A percentile compares a stretch with the other conserved stretches of the same genome.
Evolutionary conservation across 768 basidiomycete species (phyloP).

Genomic region (Trametes cinnabarina): DNA sequence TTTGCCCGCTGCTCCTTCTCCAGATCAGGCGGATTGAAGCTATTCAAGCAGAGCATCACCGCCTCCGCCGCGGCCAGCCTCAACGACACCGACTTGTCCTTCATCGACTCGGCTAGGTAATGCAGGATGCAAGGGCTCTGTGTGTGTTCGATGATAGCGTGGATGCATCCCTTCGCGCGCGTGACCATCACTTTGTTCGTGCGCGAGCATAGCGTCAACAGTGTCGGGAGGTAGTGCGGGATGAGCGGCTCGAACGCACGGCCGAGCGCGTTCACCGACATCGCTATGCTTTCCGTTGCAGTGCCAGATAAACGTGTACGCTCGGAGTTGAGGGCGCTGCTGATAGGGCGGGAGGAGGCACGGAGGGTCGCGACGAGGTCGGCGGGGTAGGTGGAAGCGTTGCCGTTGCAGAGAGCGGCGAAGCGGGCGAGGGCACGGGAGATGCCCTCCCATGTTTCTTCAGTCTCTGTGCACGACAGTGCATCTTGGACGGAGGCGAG

Average conservation of each 20-base stretch:
- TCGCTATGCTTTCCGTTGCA: conserved; percentile 60
- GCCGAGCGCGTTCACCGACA: conserved; percentile 55
- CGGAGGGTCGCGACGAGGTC: conserved; percentile 54
- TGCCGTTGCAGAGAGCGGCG: conserved; percentile 48
- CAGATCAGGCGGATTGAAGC: conserved; percentile 75
- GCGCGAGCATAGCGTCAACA: conserved; percentile 66
- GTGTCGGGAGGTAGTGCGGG: conserved; percentile 61
- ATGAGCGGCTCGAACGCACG: conserved; percentile 65
- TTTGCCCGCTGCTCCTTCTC: conserved; percentile 64
- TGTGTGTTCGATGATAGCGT: conserved; percentile 60
- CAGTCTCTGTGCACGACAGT: conserved; percentile 57
- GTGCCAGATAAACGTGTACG: conserved; percentile 67
- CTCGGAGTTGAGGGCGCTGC: conserved; percentile 65
- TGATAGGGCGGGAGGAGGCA: conserved; percentile 51
- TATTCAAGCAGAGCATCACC: conserved; percentile 63
- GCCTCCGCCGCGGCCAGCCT: conserved; percentile 67
- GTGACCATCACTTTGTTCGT: conserved; percentile 76
- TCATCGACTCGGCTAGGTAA: conserved; percentile 54
- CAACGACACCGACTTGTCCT: conserved; percentile 67
- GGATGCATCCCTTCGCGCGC: conserved; percentile 61
- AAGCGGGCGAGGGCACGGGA: conserved; percentile 47
- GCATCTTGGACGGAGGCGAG: conserved; percentile 43
- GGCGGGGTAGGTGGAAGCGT: conserved; percentile 48
- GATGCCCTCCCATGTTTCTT: conserved; percentile 79
- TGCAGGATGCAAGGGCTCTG: conserved; percentile 65